Percentiles rank a stretch among this genome's conserved stretches.
phyloP scores from a whole-genome alignment of 495 filamentous ascomycete species.

The Aspergillus saccharolyticus region DNA sequence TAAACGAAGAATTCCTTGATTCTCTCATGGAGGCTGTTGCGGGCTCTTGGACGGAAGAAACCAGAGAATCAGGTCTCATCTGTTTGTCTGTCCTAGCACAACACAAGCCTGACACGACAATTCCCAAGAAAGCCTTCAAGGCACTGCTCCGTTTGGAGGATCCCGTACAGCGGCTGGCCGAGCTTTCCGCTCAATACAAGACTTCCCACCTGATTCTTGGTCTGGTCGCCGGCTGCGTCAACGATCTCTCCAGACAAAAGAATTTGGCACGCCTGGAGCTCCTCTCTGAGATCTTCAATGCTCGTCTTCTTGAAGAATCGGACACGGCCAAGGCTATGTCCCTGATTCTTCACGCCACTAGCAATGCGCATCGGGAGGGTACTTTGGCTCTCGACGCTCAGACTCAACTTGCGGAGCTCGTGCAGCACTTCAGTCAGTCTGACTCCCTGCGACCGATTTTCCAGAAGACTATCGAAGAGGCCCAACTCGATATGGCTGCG shows the following conservation, averaged over 20 bases:
- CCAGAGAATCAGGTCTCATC: conserved; percentile 65
- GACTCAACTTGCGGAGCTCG: conserved; percentile 55
- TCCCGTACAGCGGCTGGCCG: conserved; percentile 51
- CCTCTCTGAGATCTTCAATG: conserved; percentile 56
- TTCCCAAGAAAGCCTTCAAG: conserved; percentile 65
- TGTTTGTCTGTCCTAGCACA: conserved; percentile 78
- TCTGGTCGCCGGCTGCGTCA: conserved; percentile 60
- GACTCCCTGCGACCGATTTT: conserved; percentile 52
- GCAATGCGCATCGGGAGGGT: conserved; percentile 31
- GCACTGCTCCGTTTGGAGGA: conserved; percentile 60
- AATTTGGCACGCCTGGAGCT: conserved; percentile 51
- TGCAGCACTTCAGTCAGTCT: conserved; percentile 56
- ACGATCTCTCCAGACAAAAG: conserved; percentile 57
- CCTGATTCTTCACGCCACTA: conserved; percentile 48
- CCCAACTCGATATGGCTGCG: conserved; percentile 59
- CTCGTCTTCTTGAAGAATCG: conserved; percentile 54
- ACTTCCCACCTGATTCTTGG: conserved; percentile 72
- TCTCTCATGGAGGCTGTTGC: conserved; percentile 84
- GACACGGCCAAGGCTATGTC: conserved; percentile 58
- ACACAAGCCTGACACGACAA: conserved; percentile 50
- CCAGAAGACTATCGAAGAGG: conserved; percentile 52
- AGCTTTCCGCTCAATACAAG: conserved; percentile 58
- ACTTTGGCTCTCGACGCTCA: conserved; percentile 45
- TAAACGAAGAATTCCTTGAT: conserved; percentile 68
- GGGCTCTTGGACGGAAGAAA: conserved; percentile 66